Evolutionary conservation across 805 yeast genomes (phyloP), one percentile per base, ranked within the genome.

Genomic region (Starmerella tilneyi): DNA sequence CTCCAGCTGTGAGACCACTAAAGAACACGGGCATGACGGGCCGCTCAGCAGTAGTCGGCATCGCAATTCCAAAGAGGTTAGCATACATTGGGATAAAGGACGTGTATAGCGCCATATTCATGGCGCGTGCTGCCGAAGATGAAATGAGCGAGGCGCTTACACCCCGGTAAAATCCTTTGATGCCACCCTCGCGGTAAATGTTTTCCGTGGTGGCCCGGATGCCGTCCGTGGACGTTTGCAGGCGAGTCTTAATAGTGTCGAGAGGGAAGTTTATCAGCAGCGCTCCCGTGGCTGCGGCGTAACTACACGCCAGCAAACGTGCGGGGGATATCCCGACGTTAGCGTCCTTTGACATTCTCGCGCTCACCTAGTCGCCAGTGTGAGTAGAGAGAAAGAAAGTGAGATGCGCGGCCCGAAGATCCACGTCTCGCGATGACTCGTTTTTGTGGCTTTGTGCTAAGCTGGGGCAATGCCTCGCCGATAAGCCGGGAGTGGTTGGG

Each of bases 201-300:
- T 70, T 64, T 28, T 57, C 56, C 16, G 80, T 64, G 58, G 94
- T 83, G 45, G 75, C 76, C 42, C 68, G 59, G 22, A 79, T 71
- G 41, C 74, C 70, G 13, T 65, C 64, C 44, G 72, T 69, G 52
- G 82, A 80, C 0, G 94, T 81, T 60, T 84, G 95, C 78, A 82
- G 78, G 48, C 94, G 68, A 0, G 94, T 85, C 61, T 84, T 84
- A 48, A 85, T 69, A n/a, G 92, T 80, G 59, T 84, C 95, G 41
- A 84, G 62, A 0, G 95, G 95, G 56, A 78, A 84, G 16, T 92
- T 94, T n/a, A 78, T 71, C 26, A 54, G 51, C 20, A 51, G 43
- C n/a, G 58, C 50, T 22, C 58, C 53, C 9, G 48, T 46, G 9
- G 60, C 59, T 6, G 59, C 56, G 5, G 43, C 48, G 19, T 47